Evolutionary conservation across 129 eudicot species (phyloP), one percentile per base, ranked within the genome.

Genomic region (Saposhnikovia divaricata): DNA sequence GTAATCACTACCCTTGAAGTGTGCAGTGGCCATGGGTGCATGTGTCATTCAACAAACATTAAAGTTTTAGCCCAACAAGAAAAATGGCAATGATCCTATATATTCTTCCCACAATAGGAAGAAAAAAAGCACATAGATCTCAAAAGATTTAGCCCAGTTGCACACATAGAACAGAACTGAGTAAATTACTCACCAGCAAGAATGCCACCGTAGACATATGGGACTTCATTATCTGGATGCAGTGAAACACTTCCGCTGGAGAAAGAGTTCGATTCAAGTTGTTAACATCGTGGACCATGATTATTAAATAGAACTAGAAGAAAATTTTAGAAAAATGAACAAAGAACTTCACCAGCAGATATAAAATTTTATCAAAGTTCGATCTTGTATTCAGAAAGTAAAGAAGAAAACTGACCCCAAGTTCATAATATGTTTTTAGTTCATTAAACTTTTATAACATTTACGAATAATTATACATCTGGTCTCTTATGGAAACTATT

Each of bases 141-240:
- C 0, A 8, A 57, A 57, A 57, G 1, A 61, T n/a, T n/a, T 3
- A 61, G 31, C 34, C 16, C 37, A 61, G 0, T 61, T 25, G 25
- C 34, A 61, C 15, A 25, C 69, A 61, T n/a, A n/a, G 31, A n/a
- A 61, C 69, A 61, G 4, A 61, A 61, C 34, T 2, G 14, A 82
- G 72, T 42, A 47, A 80, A 73, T 44, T 63, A 72, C 90, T 86
- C 85, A 92, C 99, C 99, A 84, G 99, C 99, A 83, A 96, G 97
- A 80, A 96, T 92, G 61, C 99, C 99, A 81, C 99, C 99, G 77
- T 72, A 74, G 72, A 90, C 89, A 63, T 88, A 81, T 10, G 95
- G 83, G n/a, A 83, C 51, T 71, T 77, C 38, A 76, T 75, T 47
- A 81, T 86, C 89, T 10, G 88, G 94, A 78, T 81, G 86, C 85